A percentile compares a stretch with the other conserved stretches of the same genome.
Evolutionary conservation across 495 filamentous ascomycete genomes (phyloP).

Genomic region (Trichodelitschia bisporula): DNA sequence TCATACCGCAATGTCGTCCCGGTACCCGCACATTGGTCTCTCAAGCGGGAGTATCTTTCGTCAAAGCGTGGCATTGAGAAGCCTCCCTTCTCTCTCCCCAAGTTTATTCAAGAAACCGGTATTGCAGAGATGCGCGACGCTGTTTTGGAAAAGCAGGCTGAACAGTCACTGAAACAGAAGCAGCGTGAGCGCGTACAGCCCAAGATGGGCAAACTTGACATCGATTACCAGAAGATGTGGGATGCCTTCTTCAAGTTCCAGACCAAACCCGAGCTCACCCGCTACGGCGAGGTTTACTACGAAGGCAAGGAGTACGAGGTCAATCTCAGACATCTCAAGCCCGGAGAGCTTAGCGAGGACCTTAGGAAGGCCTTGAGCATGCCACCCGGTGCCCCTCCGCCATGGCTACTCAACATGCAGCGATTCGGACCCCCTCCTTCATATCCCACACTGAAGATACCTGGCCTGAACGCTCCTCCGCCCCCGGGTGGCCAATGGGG

Average conservation of each 20-base stretch:
- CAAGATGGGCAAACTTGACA: slow-evolving; percentile 93
- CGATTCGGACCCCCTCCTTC: slow-evolving; percentile 79
- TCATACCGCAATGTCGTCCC: slow-evolving; percentile 87
- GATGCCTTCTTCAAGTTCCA: slow-evolving; percentile 96
- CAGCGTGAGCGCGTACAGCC: slow-evolving; percentile 84
- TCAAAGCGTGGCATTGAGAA: slow-evolving; percentile 94
- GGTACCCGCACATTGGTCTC: slow-evolving; percentile 76
- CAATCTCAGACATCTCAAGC: slow-evolving; percentile 67
- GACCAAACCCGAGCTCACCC: slow-evolving; percentile 78
- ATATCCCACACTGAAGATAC: slow-evolving; percentile 79
- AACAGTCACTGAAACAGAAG: slow-evolving; percentile 77
- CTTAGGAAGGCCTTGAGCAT: slow-evolving; percentile 87
- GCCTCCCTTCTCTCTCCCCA: slow-evolving; percentile 70
- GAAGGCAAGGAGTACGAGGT: slow-evolving; percentile 98
- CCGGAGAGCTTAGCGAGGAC: slow-evolving; percentile 74
- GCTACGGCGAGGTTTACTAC: slow-evolving; percentile 94
- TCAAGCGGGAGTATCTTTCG: slow-evolving; percentile 91
- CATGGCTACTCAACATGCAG: slow-evolving; percentile 94
- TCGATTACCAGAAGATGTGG: slow-evolving; percentile 94
- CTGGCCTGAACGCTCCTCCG: slow-evolving; percentile 83
- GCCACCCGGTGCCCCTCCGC: slow-evolving; percentile 76
- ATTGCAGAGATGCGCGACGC: slow-evolving; percentile 97
- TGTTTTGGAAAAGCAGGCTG: slow-evolving; percentile 80
- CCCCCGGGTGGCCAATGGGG: slow-evolving; percentile 91
- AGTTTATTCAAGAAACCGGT: slow-evolving; percentile 93